Evolutionary conservation across 805 yeast genomes (phyloP).

Genomic region (Kluyveromyces aestuarii): DNA sequence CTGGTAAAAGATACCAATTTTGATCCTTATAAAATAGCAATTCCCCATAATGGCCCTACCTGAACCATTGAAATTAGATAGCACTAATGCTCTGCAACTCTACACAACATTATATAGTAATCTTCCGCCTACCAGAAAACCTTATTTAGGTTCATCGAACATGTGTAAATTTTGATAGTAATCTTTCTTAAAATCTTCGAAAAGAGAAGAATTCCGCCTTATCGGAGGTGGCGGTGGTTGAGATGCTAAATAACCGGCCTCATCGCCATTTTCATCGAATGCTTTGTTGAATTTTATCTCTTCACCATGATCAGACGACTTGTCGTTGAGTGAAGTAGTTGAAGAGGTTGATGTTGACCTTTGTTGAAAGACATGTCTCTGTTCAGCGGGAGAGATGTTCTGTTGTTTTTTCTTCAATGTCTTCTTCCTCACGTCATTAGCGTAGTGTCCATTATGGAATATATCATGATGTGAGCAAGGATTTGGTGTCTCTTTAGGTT

Average conservation of each 20-base stretch:
- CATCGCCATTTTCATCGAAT: background rate
- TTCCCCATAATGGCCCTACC: too few species aligned
- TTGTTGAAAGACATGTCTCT: conserved; percentile 2
- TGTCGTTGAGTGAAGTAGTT: background rate
- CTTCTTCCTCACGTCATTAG: background rate
- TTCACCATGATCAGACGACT: background rate
- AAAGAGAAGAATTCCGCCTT: conserved; percentile 20
- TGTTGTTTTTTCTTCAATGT: background rate
- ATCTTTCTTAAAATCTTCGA: conserved; percentile 27
- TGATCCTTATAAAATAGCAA: too few species aligned
- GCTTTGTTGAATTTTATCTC: background rate
- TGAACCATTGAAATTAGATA: too few species aligned
- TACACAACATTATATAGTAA: background rate
- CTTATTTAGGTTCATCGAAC: conserved; percentile 11
- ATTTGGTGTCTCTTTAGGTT: conserved; percentile 12
- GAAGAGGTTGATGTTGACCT: background rate
- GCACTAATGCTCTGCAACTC: background rate
- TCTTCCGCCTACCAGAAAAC: background rate
- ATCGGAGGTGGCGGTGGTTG: conserved; percentile 5
- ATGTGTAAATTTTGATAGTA: conserved; percentile 21
- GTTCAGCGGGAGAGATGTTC: background rate
- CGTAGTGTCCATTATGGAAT: background rate
- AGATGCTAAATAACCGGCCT: background rate
- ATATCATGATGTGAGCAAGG: conserved; percentile 2
- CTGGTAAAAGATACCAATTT: too few species aligned